phyloP scores from a whole-genome alignment of 2,329 filamentous ascomycete species.

The Ophiostoma himal-ulmi region DNA sequence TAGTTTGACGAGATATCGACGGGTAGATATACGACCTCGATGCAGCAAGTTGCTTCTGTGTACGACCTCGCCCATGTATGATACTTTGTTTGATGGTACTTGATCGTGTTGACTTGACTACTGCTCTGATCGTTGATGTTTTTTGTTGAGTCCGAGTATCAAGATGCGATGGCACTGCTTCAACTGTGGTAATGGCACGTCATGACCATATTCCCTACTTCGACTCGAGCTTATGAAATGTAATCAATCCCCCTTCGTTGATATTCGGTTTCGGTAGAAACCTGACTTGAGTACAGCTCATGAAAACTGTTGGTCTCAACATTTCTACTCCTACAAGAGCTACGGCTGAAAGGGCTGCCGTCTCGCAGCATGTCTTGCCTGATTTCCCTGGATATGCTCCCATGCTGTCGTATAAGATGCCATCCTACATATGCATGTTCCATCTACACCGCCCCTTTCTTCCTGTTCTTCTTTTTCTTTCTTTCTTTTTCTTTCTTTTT shows the following conservation, averaged over 20 bases:
- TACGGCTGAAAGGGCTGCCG: not conserved
- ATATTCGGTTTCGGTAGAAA: not conserved
- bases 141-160: too few species aligned
- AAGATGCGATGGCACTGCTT: too few species aligned
- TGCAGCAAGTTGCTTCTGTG: not conserved
- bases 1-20: not conserved
- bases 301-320: not conserved
- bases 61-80: not conserved
- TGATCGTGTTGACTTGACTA: too few species aligned
- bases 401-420: not conserved
- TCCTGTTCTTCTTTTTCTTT: not conserved
- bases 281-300: not conserved
- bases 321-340: not conserved
- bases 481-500: not conserved
- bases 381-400: not conserved
- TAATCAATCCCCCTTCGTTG: not conserved
- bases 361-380: not conserved
- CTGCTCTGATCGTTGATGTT: not conserved
- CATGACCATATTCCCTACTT: not conserved
- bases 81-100: too few species aligned
- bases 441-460: not conserved
- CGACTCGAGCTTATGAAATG: not conserved
- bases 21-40: not conserved
- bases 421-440: not conserved
- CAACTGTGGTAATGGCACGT: too few species aligned